Base-by-base conservation (phyloP, 148 eudicot genomes). In the Heliosperma pusillum region DNA sequence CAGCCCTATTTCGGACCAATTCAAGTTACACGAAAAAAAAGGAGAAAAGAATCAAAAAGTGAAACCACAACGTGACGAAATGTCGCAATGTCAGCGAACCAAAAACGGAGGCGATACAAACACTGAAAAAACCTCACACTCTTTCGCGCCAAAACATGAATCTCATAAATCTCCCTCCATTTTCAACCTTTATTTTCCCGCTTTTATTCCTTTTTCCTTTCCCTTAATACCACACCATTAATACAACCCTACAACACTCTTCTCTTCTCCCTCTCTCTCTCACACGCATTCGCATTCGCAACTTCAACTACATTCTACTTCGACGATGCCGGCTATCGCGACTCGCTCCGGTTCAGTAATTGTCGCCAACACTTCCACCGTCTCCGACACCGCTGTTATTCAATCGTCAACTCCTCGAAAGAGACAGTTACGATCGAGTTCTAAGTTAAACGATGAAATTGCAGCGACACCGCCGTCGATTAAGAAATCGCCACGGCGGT, bases 401-500 rank as follows among this genome's bases (percentile, higher is more conserved):
- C 42, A 36, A 9, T 15, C 24, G 40, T 47, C 79, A 5, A 89
- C 90, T 16, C 96, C 86, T 60, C 84, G 33, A 10, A 89, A 89
- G 60, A 82, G 93, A 42, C 77, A 79, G 24, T 42, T 87, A 67
- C 83, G 93, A 74, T 90, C 96, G 30, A 76, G 83, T 73, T 81
- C 86, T 10, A 55, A 75, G 65, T 22, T 64, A 13, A 77, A 81
- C 15, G 83, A 22, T 44, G 79, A 45, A 3, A 12, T 65, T 21
- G 75, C 82, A 62, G 76, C 71, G 10, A 64, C 74, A 64, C 73
- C 82, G 25, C 85, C 86, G 70, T 0, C 81, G 66, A 84, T 78
- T 64, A 24, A 81, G 81, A 94, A 94, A 66, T 91, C 93, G 24
- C 93, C 96, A 59, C 93, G 97, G 19, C 84, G 83, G 25, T 82